These are phyloP conservation scores for Phaeosphaeriaceae sp. DNA, from an alignment of 2,329 filamentous ascomycete genomes.

Conservation along the genomic window DNA sequence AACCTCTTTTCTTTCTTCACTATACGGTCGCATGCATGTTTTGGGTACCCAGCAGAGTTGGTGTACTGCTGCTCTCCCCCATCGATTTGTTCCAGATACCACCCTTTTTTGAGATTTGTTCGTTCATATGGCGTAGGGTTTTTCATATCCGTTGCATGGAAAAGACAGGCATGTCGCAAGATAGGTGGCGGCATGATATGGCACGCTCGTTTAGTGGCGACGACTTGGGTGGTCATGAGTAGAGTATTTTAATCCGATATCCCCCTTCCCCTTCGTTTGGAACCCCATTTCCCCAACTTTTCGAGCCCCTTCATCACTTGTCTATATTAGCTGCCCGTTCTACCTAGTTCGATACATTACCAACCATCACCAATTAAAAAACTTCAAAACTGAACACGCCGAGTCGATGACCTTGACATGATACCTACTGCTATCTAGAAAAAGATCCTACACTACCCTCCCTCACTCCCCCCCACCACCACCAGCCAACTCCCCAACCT, in stretches of 20 bases:
- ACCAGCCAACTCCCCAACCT: slow-evolving; percentile 41
- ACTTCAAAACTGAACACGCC: no score
- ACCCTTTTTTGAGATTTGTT: slow-evolving; percentile 10
- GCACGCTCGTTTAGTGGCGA: slow-evolving; percentile 22
- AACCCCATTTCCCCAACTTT: background rate
- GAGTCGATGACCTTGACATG: background rate
- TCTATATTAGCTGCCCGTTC: background rate
- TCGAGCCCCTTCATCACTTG: background rate
- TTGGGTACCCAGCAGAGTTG: slow-evolving; percentile 10
- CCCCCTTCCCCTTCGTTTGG: slow-evolving; percentile 2
- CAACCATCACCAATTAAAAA: no score
- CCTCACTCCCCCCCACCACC: slow-evolving; percentile 13
- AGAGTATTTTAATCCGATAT: slow-evolving; percentile 33
- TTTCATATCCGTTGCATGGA: slow-evolving; percentile 10
- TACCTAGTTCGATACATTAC: no score
- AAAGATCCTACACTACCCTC: background rate
- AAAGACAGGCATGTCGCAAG: slow-evolving; percentile 15
- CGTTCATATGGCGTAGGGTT: slow-evolving; percentile 11
- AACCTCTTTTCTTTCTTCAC: background rate
- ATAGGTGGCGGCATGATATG: slow-evolving; percentile 6
- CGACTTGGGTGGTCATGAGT: slow-evolving; percentile 15
- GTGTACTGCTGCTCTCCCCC: slow-evolving; percentile 1
- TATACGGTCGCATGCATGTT: slow-evolving; percentile 7
- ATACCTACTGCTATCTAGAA: background rate
- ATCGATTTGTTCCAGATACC: slow-evolving; percentile 23